Evolutionary conservation across 2,329 filamentous ascomycete species (phyloP).

Genomic region (Cytospora mali): DNA sequence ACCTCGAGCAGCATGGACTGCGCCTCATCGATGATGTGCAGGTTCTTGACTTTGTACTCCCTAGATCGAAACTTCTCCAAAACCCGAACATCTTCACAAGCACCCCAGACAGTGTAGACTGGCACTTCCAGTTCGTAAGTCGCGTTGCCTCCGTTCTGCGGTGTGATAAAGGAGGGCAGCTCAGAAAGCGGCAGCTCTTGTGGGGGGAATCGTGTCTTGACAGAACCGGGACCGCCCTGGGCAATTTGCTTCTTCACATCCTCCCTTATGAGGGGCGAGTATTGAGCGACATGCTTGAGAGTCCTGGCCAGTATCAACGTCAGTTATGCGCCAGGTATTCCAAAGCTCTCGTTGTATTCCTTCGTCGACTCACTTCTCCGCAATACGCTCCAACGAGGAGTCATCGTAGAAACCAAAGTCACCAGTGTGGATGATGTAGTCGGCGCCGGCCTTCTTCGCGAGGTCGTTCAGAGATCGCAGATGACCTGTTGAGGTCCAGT

Average conservation of each 20-base stretch:
- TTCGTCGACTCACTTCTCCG: slow-evolving; percentile 77
- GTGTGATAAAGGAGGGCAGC: slow-evolving; percentile 75
- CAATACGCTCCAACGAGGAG: slow-evolving; percentile 92
- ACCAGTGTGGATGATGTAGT: slow-evolving; percentile 98
- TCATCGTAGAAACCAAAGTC: slow-evolving; percentile 99
- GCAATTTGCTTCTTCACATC: slow-evolving; percentile 69
- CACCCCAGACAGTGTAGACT: slow-evolving; percentile 98
- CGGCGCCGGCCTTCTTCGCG: slow-evolving; percentile 89
- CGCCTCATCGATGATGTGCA: slow-evolving; percentile 98
- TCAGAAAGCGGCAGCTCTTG: slow-evolving; percentile 90
- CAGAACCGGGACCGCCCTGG: slow-evolving; percentile 69
- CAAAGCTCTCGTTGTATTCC: slow-evolving; percentile 24
- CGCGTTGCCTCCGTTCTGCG: slow-evolving; percentile 55
- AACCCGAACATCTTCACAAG: slow-evolving; percentile 96
- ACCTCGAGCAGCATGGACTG: slow-evolving; percentile 94
- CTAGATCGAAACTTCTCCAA: slow-evolving; percentile 96
- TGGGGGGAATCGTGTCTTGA: slow-evolving; percentile 82
- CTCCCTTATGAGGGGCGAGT: slow-evolving; percentile 91
- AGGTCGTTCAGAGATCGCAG: slow-evolving; percentile 94
- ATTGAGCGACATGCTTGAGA: slow-evolving; percentile 96
- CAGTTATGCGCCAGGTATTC: slow-evolving; percentile 21
- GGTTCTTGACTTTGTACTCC: slow-evolving; percentile 96
- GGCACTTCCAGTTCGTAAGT: slow-evolving; percentile 91
- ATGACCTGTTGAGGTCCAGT: slow-evolving; percentile 67
- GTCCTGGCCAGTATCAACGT: slow-evolving; percentile 61